A percentile compares a stretch with the other conserved stretches of the same genome.
Evolutionary conservation across 2,329 filamentous ascomycete genomes (phyloP).

Genomic region (Fusarium hainanense): DNA sequence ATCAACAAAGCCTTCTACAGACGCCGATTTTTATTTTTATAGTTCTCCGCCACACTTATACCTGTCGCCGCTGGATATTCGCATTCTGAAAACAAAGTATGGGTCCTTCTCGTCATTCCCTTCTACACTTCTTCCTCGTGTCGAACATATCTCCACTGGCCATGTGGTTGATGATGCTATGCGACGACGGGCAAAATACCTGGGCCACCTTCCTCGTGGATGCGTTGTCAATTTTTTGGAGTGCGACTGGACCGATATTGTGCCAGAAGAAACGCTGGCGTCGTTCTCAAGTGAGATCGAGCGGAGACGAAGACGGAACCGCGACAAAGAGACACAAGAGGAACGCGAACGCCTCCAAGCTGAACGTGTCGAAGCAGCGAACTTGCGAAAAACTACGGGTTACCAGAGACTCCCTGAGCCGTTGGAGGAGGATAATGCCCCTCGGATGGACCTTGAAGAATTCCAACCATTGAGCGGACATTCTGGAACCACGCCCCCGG

Average conservation of each 20-base stretch:
- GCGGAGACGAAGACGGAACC: constrained; percentile 77
- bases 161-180: constrained; percentile 88
- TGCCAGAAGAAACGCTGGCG: constrained; percentile 78
- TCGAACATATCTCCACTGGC: constrained; percentile 89
- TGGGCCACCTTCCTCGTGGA: constrained; percentile 87
- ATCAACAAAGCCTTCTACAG: constrained; percentile 45
- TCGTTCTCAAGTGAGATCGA: constrained; percentile 82
- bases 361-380: constrained; percentile 80
- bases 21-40: constrained; percentile 83
- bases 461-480: constrained; percentile 71
- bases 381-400: constrained; percentile 65
- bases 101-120: constrained; percentile 85
- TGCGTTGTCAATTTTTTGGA: constrained; percentile 92
- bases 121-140: constrained; percentile 83
- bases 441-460: constrained; percentile 66
- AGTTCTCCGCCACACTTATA: constrained; percentile 89
- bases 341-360: constrained; percentile 86
- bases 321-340: constrained; percentile 85
- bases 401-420: constrained; percentile 54
- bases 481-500: constrained; percentile 64
- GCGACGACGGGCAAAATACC: constrained; percentile 85
- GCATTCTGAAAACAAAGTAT: constrained; percentile 90
- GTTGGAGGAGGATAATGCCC: constrained; percentile 52
- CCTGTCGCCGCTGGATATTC: constrained; percentile 88
- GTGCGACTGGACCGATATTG: constrained; percentile 94